Conservation (phyloP, 2,329 filamentous ascomycete genomes). For the Ophiostoma australiae region DNA sequence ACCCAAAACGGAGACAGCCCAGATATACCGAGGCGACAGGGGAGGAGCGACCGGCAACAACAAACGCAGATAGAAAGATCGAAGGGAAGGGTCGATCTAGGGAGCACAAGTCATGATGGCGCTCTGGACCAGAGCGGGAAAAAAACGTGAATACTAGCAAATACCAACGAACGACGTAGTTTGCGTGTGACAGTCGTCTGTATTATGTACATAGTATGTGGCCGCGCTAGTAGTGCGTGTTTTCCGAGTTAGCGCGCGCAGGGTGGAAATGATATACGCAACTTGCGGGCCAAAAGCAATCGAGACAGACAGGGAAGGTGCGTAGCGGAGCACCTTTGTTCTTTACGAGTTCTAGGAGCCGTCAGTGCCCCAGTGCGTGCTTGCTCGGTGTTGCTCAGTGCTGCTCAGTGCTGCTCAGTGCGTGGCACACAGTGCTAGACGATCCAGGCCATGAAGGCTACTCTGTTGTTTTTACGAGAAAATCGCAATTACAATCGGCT, state of each 20-base stretch:
- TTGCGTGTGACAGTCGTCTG: background rate
- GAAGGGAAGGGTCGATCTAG: background rate
- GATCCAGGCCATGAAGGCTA: no score
- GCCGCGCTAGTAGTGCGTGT: constrained; percentile 13
- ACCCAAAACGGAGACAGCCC: constrained; percentile 6
- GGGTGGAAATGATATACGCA: constrained; percentile 14
- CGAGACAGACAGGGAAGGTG: constrained; percentile 16
- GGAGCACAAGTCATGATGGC: background rate
- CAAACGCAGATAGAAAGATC: constrained; percentile 8
- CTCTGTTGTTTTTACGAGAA: constrained; percentile 10
- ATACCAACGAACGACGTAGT: background rate
- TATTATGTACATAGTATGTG: background rate
- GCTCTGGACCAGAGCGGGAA: no score
- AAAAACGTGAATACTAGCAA: background rate
- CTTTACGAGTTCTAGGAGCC: background rate
- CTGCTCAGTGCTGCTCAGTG: background rate
- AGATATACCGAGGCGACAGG: background rate
- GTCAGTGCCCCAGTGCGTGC: background rate
- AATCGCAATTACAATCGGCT: constrained; percentile 8
- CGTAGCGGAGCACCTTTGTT: constrained; percentile 6
- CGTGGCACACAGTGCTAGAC: background rate
- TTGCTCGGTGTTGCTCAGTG: background rate
- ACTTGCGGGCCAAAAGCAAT: background rate
- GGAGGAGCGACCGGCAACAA: constrained; percentile 6
- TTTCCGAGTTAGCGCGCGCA: constrained; percentile 14